phyloP scores from a whole-genome alignment of 2,329 filamentous ascomycete species.

The Aspergillus versicolor region DNA sequence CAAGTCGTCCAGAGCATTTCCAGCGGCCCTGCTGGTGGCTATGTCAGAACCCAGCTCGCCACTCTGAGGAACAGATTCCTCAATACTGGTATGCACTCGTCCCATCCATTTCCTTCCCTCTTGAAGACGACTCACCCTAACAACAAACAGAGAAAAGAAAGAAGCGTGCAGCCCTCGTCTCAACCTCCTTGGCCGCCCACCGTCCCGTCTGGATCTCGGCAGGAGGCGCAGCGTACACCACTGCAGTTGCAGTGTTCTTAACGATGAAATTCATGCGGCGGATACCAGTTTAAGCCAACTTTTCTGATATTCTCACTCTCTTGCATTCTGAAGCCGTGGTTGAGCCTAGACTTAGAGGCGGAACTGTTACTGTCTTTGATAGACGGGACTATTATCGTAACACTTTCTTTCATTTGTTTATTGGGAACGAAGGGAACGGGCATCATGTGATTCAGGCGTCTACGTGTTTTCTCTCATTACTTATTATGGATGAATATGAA shows the following conservation, averaged over 20 bases:
- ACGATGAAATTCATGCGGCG: slow-evolving; percentile 32
- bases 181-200: slow-evolving; percentile 32
- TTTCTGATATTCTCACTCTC: background rate
- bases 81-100: slow-evolving; percentile 18
- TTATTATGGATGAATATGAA: background rate
- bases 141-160: slow-evolving; percentile 24
- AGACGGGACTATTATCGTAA: slow-evolving; percentile 1
- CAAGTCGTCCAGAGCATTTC: slow-evolving; percentile 21
- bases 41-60: slow-evolving; percentile 18
- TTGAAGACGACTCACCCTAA: background rate
- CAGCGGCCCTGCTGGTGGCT: slow-evolving; percentile 18
- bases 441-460: background rate
- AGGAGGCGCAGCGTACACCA: slow-evolving; percentile 32
- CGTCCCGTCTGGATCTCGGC: slow-evolving; percentile 35
- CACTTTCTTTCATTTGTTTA: background rate
- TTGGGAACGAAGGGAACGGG: background rate
- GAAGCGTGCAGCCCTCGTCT: slow-evolving; percentile 27
- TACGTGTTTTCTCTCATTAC: background rate
- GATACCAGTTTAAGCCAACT: slow-evolving; percentile 13
- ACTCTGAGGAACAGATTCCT: slow-evolving; percentile 20
- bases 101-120: background rate
- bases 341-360: slow-evolving; percentile 11
- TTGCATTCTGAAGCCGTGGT: slow-evolving; percentile 4
- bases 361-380: slow-evolving; percentile 9
- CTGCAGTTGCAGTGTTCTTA: slow-evolving; percentile 30